These are phyloP conservation scores for Scytalidium lignicola DNA, from an alignment of 2,329 filamentous ascomycete genomes.

Conservation along the genomic window DNA sequence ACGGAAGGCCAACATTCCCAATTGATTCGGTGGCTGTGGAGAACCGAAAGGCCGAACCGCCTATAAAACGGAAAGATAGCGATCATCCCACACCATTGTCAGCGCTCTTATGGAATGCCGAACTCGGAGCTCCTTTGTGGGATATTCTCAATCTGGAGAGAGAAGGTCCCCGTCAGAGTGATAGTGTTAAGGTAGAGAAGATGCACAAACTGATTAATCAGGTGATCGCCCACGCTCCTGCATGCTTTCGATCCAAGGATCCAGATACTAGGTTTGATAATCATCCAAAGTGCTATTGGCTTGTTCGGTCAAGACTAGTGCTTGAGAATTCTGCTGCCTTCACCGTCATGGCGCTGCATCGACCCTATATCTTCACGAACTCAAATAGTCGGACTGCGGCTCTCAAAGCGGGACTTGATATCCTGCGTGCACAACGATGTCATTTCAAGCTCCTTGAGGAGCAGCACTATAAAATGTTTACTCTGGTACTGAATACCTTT, in stretches of 20 bases:
- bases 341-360: constrained; percentile 54
- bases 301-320: constrained; percentile 42
- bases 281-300: constrained; percentile 48
- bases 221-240: constrained; percentile 43
- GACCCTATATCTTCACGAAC: constrained; percentile 57
- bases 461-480: constrained; percentile 48
- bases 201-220: constrained; percentile 47
- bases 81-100: constrained; percentile 55
- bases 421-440: constrained; percentile 52
- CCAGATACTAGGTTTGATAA: constrained; percentile 53
- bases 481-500: constrained; percentile 58
- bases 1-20: constrained; percentile 43
- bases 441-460: constrained; percentile 41
- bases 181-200: constrained; percentile 48
- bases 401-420: constrained; percentile 48
- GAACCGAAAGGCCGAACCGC: constrained; percentile 41
- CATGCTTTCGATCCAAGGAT: constrained; percentile 48
- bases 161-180: constrained; percentile 48
- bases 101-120: constrained; percentile 44
- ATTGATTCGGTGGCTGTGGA: constrained; percentile 47
- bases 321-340: constrained; percentile 45
- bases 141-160: constrained; percentile 48
- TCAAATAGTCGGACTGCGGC: constrained; percentile 48
- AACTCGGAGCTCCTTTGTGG: constrained; percentile 42
- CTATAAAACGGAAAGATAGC: constrained; percentile 36